Evolutionary conservation across 305 asterid genomes (phyloP).

Genomic region (Petunia hybrid): DNA sequence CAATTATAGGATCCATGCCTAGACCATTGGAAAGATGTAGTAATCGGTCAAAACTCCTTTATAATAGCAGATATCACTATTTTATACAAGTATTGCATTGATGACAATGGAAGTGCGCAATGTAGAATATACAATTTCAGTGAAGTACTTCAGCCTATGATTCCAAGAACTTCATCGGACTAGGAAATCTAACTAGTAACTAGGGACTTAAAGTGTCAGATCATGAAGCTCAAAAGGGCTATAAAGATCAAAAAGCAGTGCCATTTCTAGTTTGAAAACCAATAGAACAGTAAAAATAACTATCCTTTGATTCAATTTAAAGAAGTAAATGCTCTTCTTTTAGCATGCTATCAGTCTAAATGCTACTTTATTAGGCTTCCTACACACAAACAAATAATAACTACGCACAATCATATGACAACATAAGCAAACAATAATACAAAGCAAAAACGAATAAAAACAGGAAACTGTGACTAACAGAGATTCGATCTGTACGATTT

Average conservation of each 20-base stretch:
- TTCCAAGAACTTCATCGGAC: too few relatives aligned
- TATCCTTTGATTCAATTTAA: neutral
- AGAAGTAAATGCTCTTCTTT: neutral
- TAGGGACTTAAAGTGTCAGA: neutral
- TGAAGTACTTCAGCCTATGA: neutral
- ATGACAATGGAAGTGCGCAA: neutral
- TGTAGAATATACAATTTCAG: neutral
- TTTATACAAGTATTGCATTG: neutral
- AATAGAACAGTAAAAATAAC: neutral
- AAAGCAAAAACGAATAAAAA: constrained; percentile 4
- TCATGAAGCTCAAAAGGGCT: neutral
- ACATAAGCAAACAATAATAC: neutral
- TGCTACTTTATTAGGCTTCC: constrained; percentile 18
- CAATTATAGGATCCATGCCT: neutral
- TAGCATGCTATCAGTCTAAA: constrained; percentile 23
- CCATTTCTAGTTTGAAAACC: neutral
- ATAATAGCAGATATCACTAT: neutral
- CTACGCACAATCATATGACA: neutral
- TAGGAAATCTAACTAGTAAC: neutral
- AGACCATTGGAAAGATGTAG: neutral
- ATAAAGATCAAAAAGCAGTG: neutral
- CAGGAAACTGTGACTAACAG: constrained; percentile 48
- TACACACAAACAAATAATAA: constrained; percentile 11
- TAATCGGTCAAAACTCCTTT: neutral
- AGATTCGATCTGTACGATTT: constrained; percentile 72